Evolutionary conservation across 192 early-diverging fungal species (phyloP), one percentile per base, ranked within the genome.

Genomic region (Entophlyctis helioformis): DNA sequence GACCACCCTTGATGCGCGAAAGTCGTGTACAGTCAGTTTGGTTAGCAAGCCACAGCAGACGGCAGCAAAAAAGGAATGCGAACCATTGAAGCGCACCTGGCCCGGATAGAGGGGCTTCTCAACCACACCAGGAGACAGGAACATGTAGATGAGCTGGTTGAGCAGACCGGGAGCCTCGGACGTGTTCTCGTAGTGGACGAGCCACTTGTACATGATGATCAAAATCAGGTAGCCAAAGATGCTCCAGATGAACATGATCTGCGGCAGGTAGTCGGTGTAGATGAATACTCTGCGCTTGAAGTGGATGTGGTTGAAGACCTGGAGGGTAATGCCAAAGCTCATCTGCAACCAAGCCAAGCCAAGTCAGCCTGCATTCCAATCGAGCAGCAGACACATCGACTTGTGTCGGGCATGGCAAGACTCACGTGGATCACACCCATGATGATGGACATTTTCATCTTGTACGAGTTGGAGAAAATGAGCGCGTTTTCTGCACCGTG

Each of bases 111-210:
- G 68, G 47, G 67, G 70, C 33, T 86, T 82, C 20, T 59, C 61
- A 21, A 96, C 81, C 23, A 33, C 64, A 20, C 96, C 96, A 8
- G 96, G 96, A 25, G 81, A 77, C 50, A 99, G 65, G 69, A 99
- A 91, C 96, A 99, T 99, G 67, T 93, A 96, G 60, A 99, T 99
- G 50, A 99, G 76, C 53, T 87, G 94, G 77, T 99, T 99, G 26
- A 99, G 72, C 63, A 99, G 65, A 33, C 86, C 86, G 19, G 96
- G 96, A 2, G 94, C 64, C 35, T 53, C 26, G 23, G 52, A 85
- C 28, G 84, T 68, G 64, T 86, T 75, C 46, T 64, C 60, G 86
- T 90, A 99, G 71, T 91, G 66, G 11, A 85, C 83, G 33, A 80
- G 71, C 96, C 96, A 99, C 66, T 99, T 99, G 82, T 87, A 83